Evolutionary conservation across 2,329 filamentous ascomycete genomes (phyloP), one percentile per base, ranked within the genome.

Genomic region (Xenoacremonium recifei): DNA sequence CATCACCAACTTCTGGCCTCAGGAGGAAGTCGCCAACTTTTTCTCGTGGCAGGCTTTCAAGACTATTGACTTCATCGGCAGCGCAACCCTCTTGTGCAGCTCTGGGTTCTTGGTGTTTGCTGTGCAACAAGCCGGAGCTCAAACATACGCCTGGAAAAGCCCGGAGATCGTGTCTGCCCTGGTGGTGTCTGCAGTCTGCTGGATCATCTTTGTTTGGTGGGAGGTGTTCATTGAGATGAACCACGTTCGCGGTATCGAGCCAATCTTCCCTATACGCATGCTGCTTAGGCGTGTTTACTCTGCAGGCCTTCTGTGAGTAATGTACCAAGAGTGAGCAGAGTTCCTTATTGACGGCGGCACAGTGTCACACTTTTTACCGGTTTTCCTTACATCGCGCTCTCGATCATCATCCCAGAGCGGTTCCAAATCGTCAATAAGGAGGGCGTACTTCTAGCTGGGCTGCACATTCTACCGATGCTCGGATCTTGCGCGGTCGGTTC

Each of bases 381-480:
- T 2, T 80, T 77, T 38, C 67, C 74, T 0, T 82, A 81, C 46
- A 73, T 84, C 17, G 66, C 76, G 4, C 67, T 81, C n/a, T 72
- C 78, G 11, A 73, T 82, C 42, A 70, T 75, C 21, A 69, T 84
- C 4, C 80, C 80, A 1, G 76, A 84, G 49, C 66, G 78, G 6
- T 79, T 82, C 37, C 79, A 84, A 46, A 75, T 83, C 27, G 72
- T 82, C 39, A 76, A 81, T 47, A 65, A 64, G 5, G 70, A 80
- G 36, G 70, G 62, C 21, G 69, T 76, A 0, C 65, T 82, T 18
- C 69, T 70, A 53, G 77, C 79, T 1, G 79, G 80, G 4, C 57
- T 82, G 4, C 74, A 80, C 33, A 67, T 83, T 5, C 64, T 84
- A 12, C 80, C 80, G 0, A 69, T 84, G 64, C 70, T 83, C 1